Evolutionary conservation across 164 flowering plant genomes (phyloP).

Genomic region (Magnolia changhungtana): DNA sequence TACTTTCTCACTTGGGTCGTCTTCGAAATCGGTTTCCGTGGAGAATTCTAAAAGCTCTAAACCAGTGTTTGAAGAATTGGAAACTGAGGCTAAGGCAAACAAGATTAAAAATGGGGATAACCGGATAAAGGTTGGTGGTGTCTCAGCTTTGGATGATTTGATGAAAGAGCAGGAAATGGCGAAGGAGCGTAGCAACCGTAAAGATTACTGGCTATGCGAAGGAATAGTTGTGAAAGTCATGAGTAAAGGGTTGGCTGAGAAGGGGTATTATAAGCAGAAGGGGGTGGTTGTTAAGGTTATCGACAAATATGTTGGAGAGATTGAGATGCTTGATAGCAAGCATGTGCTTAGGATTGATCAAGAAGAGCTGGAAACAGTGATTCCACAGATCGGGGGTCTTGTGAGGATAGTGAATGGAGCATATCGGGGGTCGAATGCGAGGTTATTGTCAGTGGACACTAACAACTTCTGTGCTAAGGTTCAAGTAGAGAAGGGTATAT

Average conservation of each 20-base stretch:
- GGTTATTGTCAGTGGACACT: slow-evolving; percentile 57
- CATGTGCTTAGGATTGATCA: slow-evolving; percentile 86
- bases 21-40: slow-evolving; percentile 23
- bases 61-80: slow-evolving; percentile 42
- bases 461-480: slow-evolving; percentile 72
- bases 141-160: slow-evolving; percentile 67
- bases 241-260: slow-evolving; percentile 68
- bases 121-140: slow-evolving; percentile 20
- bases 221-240: slow-evolving; percentile 90
- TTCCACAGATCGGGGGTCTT: slow-evolving; percentile 81
- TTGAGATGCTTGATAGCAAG: slow-evolving; percentile 74
- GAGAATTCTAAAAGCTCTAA: slow-evolving; percentile 44
- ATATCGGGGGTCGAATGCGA: slow-evolving; percentile 78
- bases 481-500: slow-evolving; percentile 78
- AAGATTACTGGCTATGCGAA: slow-evolving; percentile 82
- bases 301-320: slow-evolving; percentile 82
- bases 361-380: slow-evolving; percentile 84
- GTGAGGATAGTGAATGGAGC: slow-evolving; percentile 90
- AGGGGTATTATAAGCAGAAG: slow-evolving; percentile 86
- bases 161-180: slow-evolving; percentile 82
- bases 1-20: slow-evolving; percentile 52
- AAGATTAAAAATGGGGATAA: slow-evolving; percentile 15
- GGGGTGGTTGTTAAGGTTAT: slow-evolving; percentile 68
- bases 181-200: slow-evolving; percentile 67
- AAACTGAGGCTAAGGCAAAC: slow-evolving; percentile 20